phyloP scores from a whole-genome alignment of 2,329 filamentous ascomycete species.

The Penicillium occitanis region DNA sequence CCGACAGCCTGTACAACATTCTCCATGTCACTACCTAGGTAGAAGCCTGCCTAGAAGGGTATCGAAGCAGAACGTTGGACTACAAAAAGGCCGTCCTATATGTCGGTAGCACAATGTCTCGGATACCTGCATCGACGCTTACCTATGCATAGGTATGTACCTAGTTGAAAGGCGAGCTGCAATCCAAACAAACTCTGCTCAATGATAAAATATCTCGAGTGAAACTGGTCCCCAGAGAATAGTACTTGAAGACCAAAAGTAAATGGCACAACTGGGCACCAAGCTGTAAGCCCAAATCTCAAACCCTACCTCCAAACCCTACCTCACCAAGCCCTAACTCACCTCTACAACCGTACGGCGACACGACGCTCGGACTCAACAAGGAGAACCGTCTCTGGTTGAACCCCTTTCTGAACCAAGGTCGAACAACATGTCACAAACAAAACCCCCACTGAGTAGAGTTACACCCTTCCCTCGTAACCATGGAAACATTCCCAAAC shows the following conservation, averaged over 20 bases:
- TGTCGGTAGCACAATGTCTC: neutral
- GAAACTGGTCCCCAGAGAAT: neutral
- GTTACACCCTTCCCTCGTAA: neutral
- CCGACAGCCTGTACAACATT: neutral
- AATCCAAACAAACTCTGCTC: neutral
- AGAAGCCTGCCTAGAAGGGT: neutral
- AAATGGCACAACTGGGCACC: neutral
- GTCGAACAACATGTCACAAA: neutral
- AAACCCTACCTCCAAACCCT: neutral
- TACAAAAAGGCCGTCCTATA: neutral
- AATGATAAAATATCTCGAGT: neutral
- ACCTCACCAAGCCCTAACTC: neutral
- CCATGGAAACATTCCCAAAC: neutral
- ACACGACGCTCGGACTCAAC: constrained; percentile 3
- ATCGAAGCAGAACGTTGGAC: neutral
- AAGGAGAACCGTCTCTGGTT: neutral
- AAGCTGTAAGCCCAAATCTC: neutral
- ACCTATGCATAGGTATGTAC: neutral
- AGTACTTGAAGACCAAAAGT: neutral
- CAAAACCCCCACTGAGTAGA: neutral
- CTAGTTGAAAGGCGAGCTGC: neutral
- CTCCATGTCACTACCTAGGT: neutral
- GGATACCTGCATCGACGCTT: neutral
- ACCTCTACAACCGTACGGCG: neutral
- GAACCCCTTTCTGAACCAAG: neutral